Evolutionary conservation across 495 filamentous ascomycete species (phyloP).

Genomic region (Xanthoparmelia taractica): DNA sequence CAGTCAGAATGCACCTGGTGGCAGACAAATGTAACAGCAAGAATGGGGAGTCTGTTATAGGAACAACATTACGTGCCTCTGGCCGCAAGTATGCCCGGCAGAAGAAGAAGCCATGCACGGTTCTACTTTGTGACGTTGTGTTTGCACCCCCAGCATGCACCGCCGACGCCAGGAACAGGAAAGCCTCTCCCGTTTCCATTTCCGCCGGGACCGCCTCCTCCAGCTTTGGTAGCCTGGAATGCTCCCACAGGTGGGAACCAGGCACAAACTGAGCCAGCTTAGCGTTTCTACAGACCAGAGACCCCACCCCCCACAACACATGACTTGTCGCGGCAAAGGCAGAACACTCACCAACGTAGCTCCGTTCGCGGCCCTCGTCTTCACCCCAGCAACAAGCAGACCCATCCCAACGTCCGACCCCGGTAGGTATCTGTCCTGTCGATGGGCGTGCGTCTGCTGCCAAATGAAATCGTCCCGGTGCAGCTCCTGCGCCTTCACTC

Average conservation of each 20-base stretch:
- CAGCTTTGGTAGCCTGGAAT: not conserved
- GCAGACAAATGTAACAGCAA: not conserved
- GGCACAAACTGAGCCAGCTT: conserved; percentile 6
- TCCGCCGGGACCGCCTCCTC: not conserved
- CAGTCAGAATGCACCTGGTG: too few species aligned
- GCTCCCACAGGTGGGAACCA: conserved; percentile 7
- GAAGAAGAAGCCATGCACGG: conserved; percentile 10
- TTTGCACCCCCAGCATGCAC: conserved; percentile 11
- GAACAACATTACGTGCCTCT: not conserved
- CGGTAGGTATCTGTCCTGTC: not conserved
- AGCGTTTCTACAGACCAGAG: not conserved
- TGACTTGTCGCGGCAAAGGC: too few species aligned
- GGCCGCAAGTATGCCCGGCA: conserved; percentile 9
- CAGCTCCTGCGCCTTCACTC: conserved; percentile 5
- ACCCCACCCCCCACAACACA: not conserved
- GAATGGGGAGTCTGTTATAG: not conserved
- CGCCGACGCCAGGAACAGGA: not conserved
- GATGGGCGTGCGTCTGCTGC: conserved; percentile 7
- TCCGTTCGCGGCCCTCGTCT: conserved; percentile 2
- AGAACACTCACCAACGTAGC: conserved; percentile 2
- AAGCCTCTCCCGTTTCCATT: conserved; percentile 6
- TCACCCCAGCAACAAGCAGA: conserved; percentile 5
- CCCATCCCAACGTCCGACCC: conserved; percentile 10
- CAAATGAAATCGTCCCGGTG: conserved; percentile 19
- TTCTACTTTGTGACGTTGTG: not conserved